Percentiles rank a stretch among this genome's conserved stretches.
These are phyloP conservation scores for Akanthomyces muscarius DNA, from an alignment of 2,329 filamentous ascomycete genomes.

Conservation along the genomic window DNA sequence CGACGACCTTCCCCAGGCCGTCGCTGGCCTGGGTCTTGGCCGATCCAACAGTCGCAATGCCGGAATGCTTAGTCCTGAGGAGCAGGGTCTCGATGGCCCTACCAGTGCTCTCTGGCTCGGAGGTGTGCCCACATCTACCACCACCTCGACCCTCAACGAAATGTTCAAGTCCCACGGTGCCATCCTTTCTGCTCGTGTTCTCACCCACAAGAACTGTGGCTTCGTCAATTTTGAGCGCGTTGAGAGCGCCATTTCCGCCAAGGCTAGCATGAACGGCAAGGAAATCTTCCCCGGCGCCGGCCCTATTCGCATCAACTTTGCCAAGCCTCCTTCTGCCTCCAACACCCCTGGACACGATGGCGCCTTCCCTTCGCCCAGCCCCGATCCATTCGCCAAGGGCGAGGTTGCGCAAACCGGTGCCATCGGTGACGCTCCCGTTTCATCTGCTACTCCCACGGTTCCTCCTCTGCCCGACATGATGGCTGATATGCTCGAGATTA, in stretches of 20 bases:
- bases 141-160: slow-evolving; percentile 86
- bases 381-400: slow-evolving; percentile 69
- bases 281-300: slow-evolving; percentile 98
- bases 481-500: slow-evolving; percentile 79
- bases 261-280: slow-evolving; percentile 85
- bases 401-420: slow-evolving; percentile 37
- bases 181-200: slow-evolving; percentile 84
- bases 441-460: slow-evolving; percentile 54
- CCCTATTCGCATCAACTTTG: slow-evolving; percentile 92
- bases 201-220: slow-evolving; percentile 98
- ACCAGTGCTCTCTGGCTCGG: slow-evolving; percentile 95
- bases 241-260: slow-evolving; percentile 87
- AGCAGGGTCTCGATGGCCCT: slow-evolving; percentile 78
- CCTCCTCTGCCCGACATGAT: slow-evolving; percentile 74
- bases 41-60: slow-evolving; percentile 63
- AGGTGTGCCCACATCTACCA: slow-evolving; percentile 95
- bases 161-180: slow-evolving; percentile 93
- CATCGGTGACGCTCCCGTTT: slow-evolving; percentile 35
- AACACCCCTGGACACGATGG: slow-evolving; percentile 87
- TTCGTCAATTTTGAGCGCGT: slow-evolving; percentile 96
- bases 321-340: slow-evolving; percentile 87
- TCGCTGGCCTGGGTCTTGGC: slow-evolving; percentile 73
- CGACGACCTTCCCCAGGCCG: slow-evolving; percentile 74
- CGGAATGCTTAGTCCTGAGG: slow-evolving; percentile 66
- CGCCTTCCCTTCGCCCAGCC: slow-evolving; percentile 84